Conservation (phyloP, 768 basidiomycete genomes). For the Cyclocybe aegerita region DNA sequence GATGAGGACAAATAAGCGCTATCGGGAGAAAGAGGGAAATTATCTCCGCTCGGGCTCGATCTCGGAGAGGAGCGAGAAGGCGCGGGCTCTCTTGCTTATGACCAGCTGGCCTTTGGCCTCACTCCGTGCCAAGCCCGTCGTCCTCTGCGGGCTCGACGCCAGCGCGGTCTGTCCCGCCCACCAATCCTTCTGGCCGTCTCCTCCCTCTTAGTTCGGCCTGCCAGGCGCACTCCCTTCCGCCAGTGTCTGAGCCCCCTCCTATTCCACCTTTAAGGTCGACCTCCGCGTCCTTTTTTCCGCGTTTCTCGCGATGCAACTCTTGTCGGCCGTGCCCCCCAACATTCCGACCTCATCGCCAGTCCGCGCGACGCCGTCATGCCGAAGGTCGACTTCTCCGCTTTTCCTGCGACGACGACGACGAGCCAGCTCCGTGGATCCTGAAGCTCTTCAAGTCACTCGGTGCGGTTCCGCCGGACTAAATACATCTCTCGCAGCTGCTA, state of each 20-base stretch:
- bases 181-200: neutral
- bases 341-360: constrained; percentile 20
- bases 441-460: constrained; percentile 9
- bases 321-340: constrained; percentile 12
- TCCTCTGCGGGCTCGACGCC: constrained; percentile 1
- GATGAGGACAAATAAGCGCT: no score
- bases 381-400: constrained; percentile 7
- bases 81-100: neutral
- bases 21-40: no score
- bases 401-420: constrained; percentile 2
- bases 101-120: neutral
- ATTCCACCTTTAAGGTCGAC: constrained; percentile 1
- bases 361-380: constrained; percentile 8
- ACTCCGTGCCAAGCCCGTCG: neutral
- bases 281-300: constrained; percentile 8
- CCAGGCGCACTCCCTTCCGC: constrained; percentile 10
- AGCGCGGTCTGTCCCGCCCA: neutral
- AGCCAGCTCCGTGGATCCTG: neutral
- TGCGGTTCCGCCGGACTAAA: constrained; percentile 9
- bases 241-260: neutral
- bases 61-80: no score
- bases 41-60: no score
- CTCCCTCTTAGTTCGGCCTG: constrained; percentile 10
- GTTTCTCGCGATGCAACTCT: constrained; percentile 18
- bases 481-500: constrained; percentile 6